Evolutionary conservation across 2,329 filamentous ascomycete genomes (phyloP), one percentile per base, ranked within the genome.

Genomic region (Fusarium nurragi): DNA sequence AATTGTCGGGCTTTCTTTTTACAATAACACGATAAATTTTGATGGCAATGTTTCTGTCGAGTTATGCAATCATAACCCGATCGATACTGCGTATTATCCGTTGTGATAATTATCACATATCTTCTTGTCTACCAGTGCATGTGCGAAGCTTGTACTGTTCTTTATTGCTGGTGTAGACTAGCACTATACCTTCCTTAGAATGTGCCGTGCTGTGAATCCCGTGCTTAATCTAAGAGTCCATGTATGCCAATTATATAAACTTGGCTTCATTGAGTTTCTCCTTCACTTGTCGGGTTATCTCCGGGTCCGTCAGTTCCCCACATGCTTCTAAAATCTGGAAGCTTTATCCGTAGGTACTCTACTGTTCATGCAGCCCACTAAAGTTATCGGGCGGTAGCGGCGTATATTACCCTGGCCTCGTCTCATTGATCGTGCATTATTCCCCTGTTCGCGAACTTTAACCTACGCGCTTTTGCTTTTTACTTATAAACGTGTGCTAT

Each of bases 1-100:
- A 49, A 47, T 58, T 51, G 59, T 45, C 49, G 60, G 32, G 25
- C 48, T 39, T 51, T 51, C 36, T 52, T 64, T 66, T 56, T 64
- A 52, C 41, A 62, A 58, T 60, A 60, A 64, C 54, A 55, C 48
- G 58, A 66, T 54, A 49, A 64, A 54, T 52, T 50, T 50, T 52
- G 36, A 55, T 43, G 48, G 67, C 39, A 41, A 48, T 28, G 30
- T 43, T 49, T 39, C 30, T 25, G 23, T 44, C 16, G 25, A 38
- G 34, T 16, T 36, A 44, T 48, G 28, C 21, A 18, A 25, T 14
- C 40, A 23, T 25, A 6, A 21, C n/a, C 11, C 25, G 16, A n/a
- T 21, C 36, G 30, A 34, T 23, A 34, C 16, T 18, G 10, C 16
- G n/a, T 34, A 34, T 18, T 34, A 34, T n/a, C 16, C 32, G 9